Evolutionary conservation across 257 asterid species (phyloP), one percentile per base, ranked within the genome.

Genomic region (Agastache rugosa): DNA sequence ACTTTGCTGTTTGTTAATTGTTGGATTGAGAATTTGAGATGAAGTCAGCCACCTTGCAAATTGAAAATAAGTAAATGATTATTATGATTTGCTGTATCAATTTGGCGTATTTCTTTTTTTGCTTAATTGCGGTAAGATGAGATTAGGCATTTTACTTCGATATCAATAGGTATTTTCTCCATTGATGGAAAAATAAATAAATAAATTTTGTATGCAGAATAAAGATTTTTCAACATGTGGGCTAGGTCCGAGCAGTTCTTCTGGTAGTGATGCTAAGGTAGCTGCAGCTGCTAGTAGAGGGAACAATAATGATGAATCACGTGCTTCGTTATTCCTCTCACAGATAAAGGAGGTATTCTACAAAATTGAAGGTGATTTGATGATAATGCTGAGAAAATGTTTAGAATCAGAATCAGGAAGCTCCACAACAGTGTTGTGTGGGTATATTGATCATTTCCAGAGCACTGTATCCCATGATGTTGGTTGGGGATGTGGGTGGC

Each of bases 401-500:
- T 81, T 94, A 86, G 94, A 89, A 79, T 76, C 75, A 66, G 96
- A 94, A 53, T 69, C 87, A 22, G 85, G 76, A 60, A 81, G 85
- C 68, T 66, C 81, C 12, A 60, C 76, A 22, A 87, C 89, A 71
- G 73, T 87, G 59, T 77, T 94, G 75, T 88, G 86, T 45, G 95
- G 92, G 71, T 83, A 83, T 55, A 82, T 92, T 16, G 98, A 91
- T 83, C 98, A 92, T 82, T 87, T 90, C 77, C 87, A 90, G 81
- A 80, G 95, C 78, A 76, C 55, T 20, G 77, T 72, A 42, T 83
- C 84, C 1, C 90, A 80, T 82, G 97, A 90, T 70, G 80, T 37
- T 7, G 97, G 96, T 47, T 94, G 98, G 98, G 98, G 98, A 9
- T 91, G 98, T 68, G 98, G 98, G 45, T 92, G 98, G 99, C 95